Evolutionary conservation across 1,139 yeast genomes (phyloP).

Genomic region (Taphrina pruni): DNA sequence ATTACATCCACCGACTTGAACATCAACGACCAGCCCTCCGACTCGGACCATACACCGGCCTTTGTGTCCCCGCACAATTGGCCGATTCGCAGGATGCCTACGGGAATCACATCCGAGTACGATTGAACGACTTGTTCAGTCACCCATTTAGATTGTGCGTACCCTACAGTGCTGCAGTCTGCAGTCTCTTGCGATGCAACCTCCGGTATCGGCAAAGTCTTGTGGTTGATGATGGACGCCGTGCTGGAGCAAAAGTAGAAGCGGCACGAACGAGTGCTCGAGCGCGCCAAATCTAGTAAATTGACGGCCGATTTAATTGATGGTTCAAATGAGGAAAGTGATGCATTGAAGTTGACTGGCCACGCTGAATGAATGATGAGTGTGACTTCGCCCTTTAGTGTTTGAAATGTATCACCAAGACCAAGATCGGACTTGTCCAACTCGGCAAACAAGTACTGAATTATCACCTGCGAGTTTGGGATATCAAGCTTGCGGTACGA

Average conservation of each 20-base stretch:
- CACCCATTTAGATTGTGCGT: constrained; percentile 45
- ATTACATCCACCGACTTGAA: constrained; percentile 42
- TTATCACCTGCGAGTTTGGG: constrained; percentile 23
- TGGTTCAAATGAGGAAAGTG: constrained; percentile 42
- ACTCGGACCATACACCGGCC: constrained; percentile 44
- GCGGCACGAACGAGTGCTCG: constrained; percentile 26
- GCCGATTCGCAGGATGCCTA: constrained; percentile 43
- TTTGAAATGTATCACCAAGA: constrained; percentile 19
- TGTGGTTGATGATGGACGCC: constrained; percentile 42
- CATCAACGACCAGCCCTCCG: constrained; percentile 45
- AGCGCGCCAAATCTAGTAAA: constrained; percentile 40
- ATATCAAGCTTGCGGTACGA: constrained; percentile 39
- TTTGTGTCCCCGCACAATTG: constrained; percentile 44
- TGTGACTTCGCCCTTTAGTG: constrained; percentile 37
- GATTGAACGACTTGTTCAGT: constrained; percentile 41
- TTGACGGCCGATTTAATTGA: constrained; percentile 23
- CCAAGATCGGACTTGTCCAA: constrained; percentile 40
- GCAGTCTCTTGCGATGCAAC: constrained; percentile 23
- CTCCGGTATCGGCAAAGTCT: constrained; percentile 42
- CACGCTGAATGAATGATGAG: constrained; percentile 44
- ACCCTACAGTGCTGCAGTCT: constrained; percentile 43
- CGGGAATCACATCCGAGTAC: constrained; percentile 23
- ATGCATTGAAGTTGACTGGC: constrained; percentile 45
- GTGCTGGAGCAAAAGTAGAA: constrained; percentile 44
- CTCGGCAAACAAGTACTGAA: constrained; percentile 16